phyloP scores from a whole-genome alignment of 768 basidiomycete species.

The Mycena leptocephala region DNA sequence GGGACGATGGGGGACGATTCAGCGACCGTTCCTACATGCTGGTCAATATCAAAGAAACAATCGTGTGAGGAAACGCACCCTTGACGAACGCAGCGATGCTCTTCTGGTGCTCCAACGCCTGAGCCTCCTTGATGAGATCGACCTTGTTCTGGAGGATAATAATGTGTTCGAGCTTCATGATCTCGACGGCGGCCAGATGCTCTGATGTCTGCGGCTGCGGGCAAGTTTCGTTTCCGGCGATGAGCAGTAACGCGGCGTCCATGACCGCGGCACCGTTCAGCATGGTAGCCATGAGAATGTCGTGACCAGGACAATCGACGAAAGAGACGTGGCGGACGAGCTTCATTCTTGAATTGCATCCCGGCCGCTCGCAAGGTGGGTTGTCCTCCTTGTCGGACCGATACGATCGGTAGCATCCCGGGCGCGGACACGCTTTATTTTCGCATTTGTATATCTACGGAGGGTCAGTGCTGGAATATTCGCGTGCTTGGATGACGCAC shows the following conservation, averaged over 20 bases:
- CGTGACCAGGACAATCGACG: constrained; percentile 97
- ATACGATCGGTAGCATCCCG: constrained; percentile 95
- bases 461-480: constrained; percentile 35
- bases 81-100: constrained; percentile 97
- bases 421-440: constrained; percentile 93
- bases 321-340: constrained; percentile 98
- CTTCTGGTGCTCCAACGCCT: constrained; percentile 96
- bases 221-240: constrained; percentile 98
- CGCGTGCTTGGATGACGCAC: constrained; percentile 58
- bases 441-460: constrained; percentile 97
- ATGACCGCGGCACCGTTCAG: constrained; percentile 99
- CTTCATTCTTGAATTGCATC: constrained; percentile 92
- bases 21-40: constrained; percentile 89
- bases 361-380: constrained; percentile 94
- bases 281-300: constrained; percentile 99
- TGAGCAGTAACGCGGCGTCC: constrained; percentile 96
- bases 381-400: constrained; percentile 94
- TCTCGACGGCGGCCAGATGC: constrained; percentile 98
- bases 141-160: constrained; percentile 99
- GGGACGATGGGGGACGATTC: constrained; percentile 98
- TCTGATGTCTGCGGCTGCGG: constrained; percentile 99
- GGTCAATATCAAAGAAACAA: neutral
- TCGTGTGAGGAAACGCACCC: constrained; percentile 63
- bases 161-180: constrained; percentile 98
- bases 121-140: constrained; percentile 95